Percentiles rank a stretch among this genome's conserved stretches.
These are phyloP conservation scores for Sporothrix mexicana DNA, from an alignment of 2,329 filamentous ascomycete genomes.

Conservation along the genomic window DNA sequence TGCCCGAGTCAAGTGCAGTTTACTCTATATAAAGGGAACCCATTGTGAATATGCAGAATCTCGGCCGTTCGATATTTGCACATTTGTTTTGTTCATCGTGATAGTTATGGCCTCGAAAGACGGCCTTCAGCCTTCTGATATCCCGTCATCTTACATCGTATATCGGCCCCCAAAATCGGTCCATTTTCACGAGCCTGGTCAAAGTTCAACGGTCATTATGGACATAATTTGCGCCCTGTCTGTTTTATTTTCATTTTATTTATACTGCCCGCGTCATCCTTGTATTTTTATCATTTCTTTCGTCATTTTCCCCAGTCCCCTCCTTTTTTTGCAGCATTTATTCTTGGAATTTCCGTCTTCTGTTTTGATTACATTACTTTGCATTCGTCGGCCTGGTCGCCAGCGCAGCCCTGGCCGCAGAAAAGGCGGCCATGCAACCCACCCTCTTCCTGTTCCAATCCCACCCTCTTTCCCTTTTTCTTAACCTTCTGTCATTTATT, in stretches of 20 bases:
- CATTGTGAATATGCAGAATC: background rate
- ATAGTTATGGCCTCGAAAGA: background rate
- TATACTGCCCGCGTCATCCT: conserved; percentile 5
- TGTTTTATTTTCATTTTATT: background rate
- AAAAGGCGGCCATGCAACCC: conserved; percentile 33
- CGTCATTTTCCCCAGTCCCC: background rate
- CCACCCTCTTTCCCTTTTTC: background rate
- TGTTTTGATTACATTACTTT: conserved; percentile 2
- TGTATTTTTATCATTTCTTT: background rate
- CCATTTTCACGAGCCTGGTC: background rate
- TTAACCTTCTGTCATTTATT: background rate
- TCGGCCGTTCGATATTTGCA: background rate
- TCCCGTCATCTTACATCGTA: conserved; percentile 4
- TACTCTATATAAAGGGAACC: too few species aligned
- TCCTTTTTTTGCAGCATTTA: too few species aligned
- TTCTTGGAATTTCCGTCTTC: background rate
- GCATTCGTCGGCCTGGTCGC: conserved; percentile 28
- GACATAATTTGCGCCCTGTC: background rate
- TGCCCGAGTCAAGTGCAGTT: too few species aligned
- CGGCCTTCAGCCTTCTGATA: conserved; percentile 4
- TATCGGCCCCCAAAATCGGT: conserved; percentile 7
- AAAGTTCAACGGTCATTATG: background rate
- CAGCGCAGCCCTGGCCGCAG: conserved; percentile 33
- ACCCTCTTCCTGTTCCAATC: background rate
- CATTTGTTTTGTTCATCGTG: background rate